A percentile compares a stretch with the other conserved stretches of the same genome.
Conservation (phyloP, 495 filamentous ascomycete species). For the Annulohypoxylon nitens region DNA sequence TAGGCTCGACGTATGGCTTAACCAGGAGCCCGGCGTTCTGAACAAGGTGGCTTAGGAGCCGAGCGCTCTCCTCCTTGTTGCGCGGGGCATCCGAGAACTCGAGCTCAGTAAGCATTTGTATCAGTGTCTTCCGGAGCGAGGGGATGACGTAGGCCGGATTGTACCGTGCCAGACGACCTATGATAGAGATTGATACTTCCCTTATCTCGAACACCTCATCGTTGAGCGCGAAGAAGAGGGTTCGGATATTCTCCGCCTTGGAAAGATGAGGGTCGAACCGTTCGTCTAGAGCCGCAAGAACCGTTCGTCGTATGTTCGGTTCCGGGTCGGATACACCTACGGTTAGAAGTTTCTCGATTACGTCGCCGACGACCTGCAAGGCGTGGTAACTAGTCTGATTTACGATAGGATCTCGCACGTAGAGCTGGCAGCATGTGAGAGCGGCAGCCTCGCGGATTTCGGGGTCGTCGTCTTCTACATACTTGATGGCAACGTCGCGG, state of each 20-base stretch:
- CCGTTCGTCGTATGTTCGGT: constrained; percentile 86
- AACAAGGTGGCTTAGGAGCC: constrained; percentile 90
- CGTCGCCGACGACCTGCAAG: constrained; percentile 94
- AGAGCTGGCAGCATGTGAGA: constrained; percentile 96
- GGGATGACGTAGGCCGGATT: constrained; percentile 99
- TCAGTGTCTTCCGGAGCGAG: constrained; percentile 89
- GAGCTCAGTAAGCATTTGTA: constrained; percentile 94
- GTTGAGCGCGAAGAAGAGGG: constrained; percentile 95
- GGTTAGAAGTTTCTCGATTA: constrained; percentile 94
- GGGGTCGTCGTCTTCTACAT: constrained; percentile 93
- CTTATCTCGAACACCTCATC: constrained; percentile 92
- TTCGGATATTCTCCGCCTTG: constrained; percentile 95
- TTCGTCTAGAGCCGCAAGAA: constrained; percentile 87
- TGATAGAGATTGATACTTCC: constrained; percentile 95
- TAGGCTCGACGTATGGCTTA: constrained; percentile 94
- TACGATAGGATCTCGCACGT: constrained; percentile 95
- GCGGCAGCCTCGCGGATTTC: constrained; percentile 95
- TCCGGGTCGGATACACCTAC: constrained; percentile 94
- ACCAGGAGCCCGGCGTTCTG: constrained; percentile 91
- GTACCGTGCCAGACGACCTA: constrained; percentile 88
- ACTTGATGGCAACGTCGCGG: constrained; percentile 96
- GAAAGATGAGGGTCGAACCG: constrained; percentile 95
- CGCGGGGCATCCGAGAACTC: constrained; percentile 94
- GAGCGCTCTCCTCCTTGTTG: constrained; percentile 95
- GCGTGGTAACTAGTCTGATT: constrained; percentile 97